Base-by-base conservation (phyloP, 1,284 basidiomycete genomes). In the Cystobasidiaceae sp. region DNA sequence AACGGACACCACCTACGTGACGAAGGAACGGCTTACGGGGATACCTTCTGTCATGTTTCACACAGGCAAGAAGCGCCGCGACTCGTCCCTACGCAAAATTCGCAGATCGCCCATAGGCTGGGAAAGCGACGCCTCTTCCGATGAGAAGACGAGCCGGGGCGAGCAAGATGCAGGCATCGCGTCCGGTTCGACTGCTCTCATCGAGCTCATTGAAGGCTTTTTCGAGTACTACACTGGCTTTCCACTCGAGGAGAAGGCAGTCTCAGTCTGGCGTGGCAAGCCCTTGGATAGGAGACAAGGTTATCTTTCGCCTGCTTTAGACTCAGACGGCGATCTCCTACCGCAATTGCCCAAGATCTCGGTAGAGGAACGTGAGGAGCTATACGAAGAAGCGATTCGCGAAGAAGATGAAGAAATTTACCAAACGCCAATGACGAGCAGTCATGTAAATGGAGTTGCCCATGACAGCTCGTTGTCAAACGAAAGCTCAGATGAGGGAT, bases 121-220 rank as follows among this genome's bases (percentile, higher is more conserved):
- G 61, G 61, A 64, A 8, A 64, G 61, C 44, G 50, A 33, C 23
- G 27, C 19, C 32, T 2, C 6, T 13, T 48, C 44, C n/a, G 39
- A 45, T 28, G 37, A 9, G 11, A 9, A 39, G 37, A 9, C 37
- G n/a, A 39, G n/a, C 37, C 11, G 37, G n/a, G n/a, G 11, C 37
- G 37, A 39, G 37, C 37, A 39, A 39, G 37, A 39, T 9, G 11
- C 9, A 9, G 50, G 37, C 19, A 34, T 17, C 8, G 46, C 7
- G 17, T 19, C 23, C 17, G 25, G 4, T 15, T 30, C 58, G 17
- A 34, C n/a, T 4, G 11, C 43, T 8, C 49, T 62, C 19, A 23
- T 44, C 1, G 23, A 62, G 34, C 60, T 62, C 11, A 25, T 62
- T 33, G 60, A 64, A 56, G 61, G 61, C 21, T 64, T 64, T 44